Base-by-base conservation (phyloP, 371 early-diverging fungal species). In the Mucor plumbeus region DNA sequence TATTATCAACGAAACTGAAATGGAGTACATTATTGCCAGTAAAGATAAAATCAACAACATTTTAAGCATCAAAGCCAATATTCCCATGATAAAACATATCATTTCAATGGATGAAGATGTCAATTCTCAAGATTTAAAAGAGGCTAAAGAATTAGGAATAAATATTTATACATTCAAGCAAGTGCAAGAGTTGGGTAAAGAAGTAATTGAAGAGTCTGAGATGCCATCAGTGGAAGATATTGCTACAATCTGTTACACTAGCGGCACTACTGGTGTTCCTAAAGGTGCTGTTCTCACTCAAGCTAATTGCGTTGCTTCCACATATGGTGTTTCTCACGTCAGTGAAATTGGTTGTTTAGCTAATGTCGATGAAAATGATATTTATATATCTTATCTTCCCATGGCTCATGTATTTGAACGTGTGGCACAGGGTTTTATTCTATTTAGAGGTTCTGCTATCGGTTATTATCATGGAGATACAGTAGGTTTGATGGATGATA, bases 241-340 rank as follows among this genome's bases (percentile, higher is more conserved):
- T 56, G 94, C 95, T 71, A 88, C 95, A 75, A 92, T 99, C 74
- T 94, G 96, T 87, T 99, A 98, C 79, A 97, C 99, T 15, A 95
- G 95, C 35, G 99, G 98, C 35, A 92, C 94, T 0, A 94, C 96
- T 5, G 99, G 99, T 31, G 85, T 81, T 61, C 93, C 97, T 41
- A 97, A 96, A 80, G 97, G 97, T 62, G 94, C 95, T 4, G 76
- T 96, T 48, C 73, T 96, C 38, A 88, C 92, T 19, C 95, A 97
- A 68, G 80, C 78, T 65, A 95, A 94, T 83, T 85, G 89, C 63
- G 74, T 91, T 47, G 73, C 88, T 43, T 65, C 80, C 17, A 76
- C 69, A 14, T 63, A 78, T 91, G 59, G 89, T 87, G 50, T 91
- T 88, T 81, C 88, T 93, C 68, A 95, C 91, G 57, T 83, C 91